Conservation (phyloP, 345 rosid genomes). For the Moricandia arvensis region DNA sequence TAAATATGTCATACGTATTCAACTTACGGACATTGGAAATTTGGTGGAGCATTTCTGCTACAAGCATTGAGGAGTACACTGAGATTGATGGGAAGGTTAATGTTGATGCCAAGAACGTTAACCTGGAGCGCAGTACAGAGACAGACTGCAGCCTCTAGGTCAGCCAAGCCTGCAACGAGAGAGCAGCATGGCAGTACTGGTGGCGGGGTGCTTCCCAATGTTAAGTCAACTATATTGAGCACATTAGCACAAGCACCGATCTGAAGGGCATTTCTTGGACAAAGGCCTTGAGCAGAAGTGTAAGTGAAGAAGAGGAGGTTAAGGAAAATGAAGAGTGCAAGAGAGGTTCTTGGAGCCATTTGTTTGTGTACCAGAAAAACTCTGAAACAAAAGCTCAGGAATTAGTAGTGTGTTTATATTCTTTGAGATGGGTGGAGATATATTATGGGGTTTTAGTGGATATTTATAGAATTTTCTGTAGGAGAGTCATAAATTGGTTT, state of each 20-base stretch:
- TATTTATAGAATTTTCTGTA: slow-evolving; percentile 27
- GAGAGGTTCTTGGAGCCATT: slow-evolving; percentile 49
- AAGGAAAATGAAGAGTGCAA: slow-evolving; percentile 49
- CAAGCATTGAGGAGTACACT: slow-evolving; percentile 46
- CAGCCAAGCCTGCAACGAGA: slow-evolving; percentile 44
- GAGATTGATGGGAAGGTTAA: slow-evolving; percentile 44
- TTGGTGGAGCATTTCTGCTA: slow-evolving; percentile 20
- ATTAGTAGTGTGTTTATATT: background rate
- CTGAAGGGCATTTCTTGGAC: slow-evolving; percentile 42
- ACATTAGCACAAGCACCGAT: slow-evolving; percentile 44
- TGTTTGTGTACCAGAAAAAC: background rate
- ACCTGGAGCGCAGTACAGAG: slow-evolving; percentile 48
- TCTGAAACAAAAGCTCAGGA: background rate
- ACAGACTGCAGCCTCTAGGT: slow-evolving; percentile 52
- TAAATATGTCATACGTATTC: background rate
- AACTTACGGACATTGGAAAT: slow-evolving; percentile 40
- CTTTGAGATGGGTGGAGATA: slow-evolving; percentile 22
- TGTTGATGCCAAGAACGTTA: slow-evolving; percentile 43
- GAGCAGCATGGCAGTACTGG: slow-evolving; percentile 43
- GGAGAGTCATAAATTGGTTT: background rate
- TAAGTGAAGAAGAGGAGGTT: slow-evolving; percentile 34
- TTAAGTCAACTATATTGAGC: slow-evolving; percentile 34
- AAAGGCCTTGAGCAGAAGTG: slow-evolving; percentile 39
- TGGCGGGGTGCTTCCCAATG: slow-evolving; percentile 31
- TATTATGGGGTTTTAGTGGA: background rate